Conservation (phyloP, 2,329 filamentous ascomycete species). For the Fusarium sp. region DNA sequence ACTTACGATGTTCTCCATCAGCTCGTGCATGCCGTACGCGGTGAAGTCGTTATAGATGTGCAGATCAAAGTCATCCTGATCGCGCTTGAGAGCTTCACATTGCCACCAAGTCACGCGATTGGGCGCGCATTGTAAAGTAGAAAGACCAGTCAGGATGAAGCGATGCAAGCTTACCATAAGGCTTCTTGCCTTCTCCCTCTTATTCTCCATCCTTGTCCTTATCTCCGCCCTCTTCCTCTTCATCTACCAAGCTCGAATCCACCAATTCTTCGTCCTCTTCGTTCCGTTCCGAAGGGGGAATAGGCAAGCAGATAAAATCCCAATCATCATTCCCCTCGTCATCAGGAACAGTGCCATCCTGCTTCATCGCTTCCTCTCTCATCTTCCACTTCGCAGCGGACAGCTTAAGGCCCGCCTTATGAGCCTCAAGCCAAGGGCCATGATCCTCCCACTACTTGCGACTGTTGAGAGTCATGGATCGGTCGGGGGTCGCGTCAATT, state of each 20-base stretch:
- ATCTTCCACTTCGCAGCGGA: conserved; percentile 33
- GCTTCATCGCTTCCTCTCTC: conserved; percentile 32
- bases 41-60: conserved; percentile 57
- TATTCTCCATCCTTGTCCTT: not conserved
- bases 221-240: not conserved
- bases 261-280: not conserved
- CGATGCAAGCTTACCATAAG: conserved; percentile 30
- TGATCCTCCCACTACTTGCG: conserved; percentile 40
- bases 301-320: conserved; percentile 37
- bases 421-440: conserved; percentile 27
- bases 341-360: conserved; percentile 8
- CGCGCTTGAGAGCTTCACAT: conserved; percentile 33
- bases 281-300: not conserved
- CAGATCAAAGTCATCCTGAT: conserved; percentile 55
- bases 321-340: conserved; percentile 34
- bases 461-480: conserved; percentile 25
- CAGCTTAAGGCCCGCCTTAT: conserved; percentile 34
- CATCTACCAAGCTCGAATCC: not conserved
- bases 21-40: conserved; percentile 55
- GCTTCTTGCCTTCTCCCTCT: not conserved
- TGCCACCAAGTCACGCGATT: conserved; percentile 37
- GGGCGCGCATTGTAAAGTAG: conserved; percentile 29
- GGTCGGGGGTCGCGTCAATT: conserved; percentile 35
- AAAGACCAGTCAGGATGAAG: conserved; percentile 33
- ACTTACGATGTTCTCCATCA: conserved; percentile 53